Base-by-base conservation (phyloP, 164 flowering plant species). In the Cinnamomum micranthum region DNA sequence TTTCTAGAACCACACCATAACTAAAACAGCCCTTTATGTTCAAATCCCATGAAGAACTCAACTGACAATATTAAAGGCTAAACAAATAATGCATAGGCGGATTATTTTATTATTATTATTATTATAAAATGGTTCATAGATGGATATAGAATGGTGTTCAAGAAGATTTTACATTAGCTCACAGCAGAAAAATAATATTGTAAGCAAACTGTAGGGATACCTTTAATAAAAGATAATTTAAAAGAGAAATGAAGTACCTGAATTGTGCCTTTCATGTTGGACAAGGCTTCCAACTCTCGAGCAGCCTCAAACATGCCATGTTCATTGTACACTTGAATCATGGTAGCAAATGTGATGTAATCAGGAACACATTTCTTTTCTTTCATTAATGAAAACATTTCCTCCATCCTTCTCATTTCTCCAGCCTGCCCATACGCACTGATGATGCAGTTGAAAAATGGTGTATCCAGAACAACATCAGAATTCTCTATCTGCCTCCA, bases 381-480 rank as follows among this genome's bases (percentile, higher is more conserved):
- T 80, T 87, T 87, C 98, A 93, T 95, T n/a, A 25, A 80, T 80
- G 81, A 63, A 71, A 86, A 90, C 75, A 86, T 64, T 60, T 87
- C 86, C 55, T 77, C 75, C 96, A 93, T 88, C 71, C 41, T 84
- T 35, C 79, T 77, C 23, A 92, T 62, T 70, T 92, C 86, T 70
- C 97, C 94, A 65, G 84, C 89, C 77, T 76, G 85, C 4, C 97
- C 99, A 85, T 87, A 92, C 17, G 95, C 97, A 80, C 81, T 84
- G 58, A 93, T 89, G 75, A 86, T 76, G 75, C 95, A 87, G 72
- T 95, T 95, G 80, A 90, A 93, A 72, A 92, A 92, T 35, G 95
- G 84, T 0, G 99, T 91, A 81, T 93, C 98, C 31, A 90, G 77
- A 70, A 84, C 75, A 14, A 90, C 95, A 80, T 92, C 94, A 27